Conservation (phyloP, 805 yeast species). For the Yarrowia sp. region DNA sequence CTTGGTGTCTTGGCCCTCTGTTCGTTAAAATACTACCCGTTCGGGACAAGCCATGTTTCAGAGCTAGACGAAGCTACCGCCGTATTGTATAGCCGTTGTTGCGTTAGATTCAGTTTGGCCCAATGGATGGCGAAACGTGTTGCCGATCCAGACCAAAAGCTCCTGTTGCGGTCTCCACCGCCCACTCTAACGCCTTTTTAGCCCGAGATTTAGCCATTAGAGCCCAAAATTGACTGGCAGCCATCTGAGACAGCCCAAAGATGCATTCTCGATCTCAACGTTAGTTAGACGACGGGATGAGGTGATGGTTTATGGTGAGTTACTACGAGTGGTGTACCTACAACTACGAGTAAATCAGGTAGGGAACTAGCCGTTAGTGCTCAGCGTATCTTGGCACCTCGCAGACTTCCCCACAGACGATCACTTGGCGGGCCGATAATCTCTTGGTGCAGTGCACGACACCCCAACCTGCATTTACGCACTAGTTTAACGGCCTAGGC, state of each 20-base stretch:
- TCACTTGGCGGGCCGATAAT: neutral
- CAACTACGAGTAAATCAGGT: too few relatives aligned
- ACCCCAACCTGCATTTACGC: neutral
- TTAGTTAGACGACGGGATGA: neutral
- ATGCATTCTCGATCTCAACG: neutral
- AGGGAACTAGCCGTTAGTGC: too few relatives aligned
- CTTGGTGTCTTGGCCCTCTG: conserved; percentile 1
- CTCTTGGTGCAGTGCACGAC: neutral
- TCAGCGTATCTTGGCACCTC: too few relatives aligned
- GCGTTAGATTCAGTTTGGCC: conserved; percentile 1
- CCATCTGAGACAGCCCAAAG: conserved; percentile 3
- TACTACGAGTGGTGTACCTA: too few relatives aligned
- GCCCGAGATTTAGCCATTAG: neutral
- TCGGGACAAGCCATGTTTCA: conserved; percentile 7
- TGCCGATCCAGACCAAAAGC: neutral
- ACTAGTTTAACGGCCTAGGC: conserved; percentile 21
- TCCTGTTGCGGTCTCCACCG: neutral
- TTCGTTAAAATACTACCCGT: neutral
- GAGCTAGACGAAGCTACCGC: neutral
- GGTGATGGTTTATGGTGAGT: too few relatives aligned
- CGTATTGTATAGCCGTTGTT: too few relatives aligned
- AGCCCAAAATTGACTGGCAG: neutral
- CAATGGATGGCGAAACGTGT: neutral
- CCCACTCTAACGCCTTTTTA: conserved; percentile 3
- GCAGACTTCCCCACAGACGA: conserved; percentile 2